Base-by-base conservation (phyloP, 164 flowering plant species). In the Paratinospora sagittata region DNA sequence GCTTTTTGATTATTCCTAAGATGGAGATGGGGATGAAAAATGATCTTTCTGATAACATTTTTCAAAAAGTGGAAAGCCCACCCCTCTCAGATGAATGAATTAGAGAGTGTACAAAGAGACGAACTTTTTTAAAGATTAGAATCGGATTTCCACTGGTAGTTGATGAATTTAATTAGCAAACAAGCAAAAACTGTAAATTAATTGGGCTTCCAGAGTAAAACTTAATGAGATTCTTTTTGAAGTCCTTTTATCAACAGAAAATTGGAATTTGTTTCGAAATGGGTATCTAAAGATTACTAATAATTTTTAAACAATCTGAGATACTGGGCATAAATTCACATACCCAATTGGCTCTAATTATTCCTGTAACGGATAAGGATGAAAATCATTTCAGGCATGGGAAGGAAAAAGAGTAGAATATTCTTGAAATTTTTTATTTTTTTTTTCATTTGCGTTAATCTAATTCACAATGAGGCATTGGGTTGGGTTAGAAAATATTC, bases 1-100 rank as follows among this genome's bases (percentile, higher is more conserved):
- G 26, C 37, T 30, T 72, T 81, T 75, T 75, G 63, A 55, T 79
- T 80, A 80, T 83, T 85, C 86, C 77, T 79, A 71, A 78, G 78
- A 72, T 74, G 80, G 86, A 84, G n/a, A n/a, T 83, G 78, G 80
- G 76, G 66, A 76, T 71, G 85, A 82, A 72, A 74, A 76, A 70
- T 70, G 68, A 70, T 68, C 74, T 61, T 79, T 17, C 19, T 47
- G 8, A 16, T 26, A 17, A 27, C 2, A 24, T 0, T 3, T 5
- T 13, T 6, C 34, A 63, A 30, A 63, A 39, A 12, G n/a, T n/a
- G n/a, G n/a, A n/a, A n/a, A n/a, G n/a, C n/a, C n/a, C n/a, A n/a
- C n/a, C n/a, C n/a, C n/a, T n/a, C n/a, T n/a, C n/a, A 27, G 34
- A 14, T 27, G n/a, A 63, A 27, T 1, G 7, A 63, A 37, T 17